Percentiles rank a stretch among this genome's conserved stretches.
phyloP scores from a whole-genome alignment of 192 early-diverging fungal species.

The Podila clonocystis region DNA sequence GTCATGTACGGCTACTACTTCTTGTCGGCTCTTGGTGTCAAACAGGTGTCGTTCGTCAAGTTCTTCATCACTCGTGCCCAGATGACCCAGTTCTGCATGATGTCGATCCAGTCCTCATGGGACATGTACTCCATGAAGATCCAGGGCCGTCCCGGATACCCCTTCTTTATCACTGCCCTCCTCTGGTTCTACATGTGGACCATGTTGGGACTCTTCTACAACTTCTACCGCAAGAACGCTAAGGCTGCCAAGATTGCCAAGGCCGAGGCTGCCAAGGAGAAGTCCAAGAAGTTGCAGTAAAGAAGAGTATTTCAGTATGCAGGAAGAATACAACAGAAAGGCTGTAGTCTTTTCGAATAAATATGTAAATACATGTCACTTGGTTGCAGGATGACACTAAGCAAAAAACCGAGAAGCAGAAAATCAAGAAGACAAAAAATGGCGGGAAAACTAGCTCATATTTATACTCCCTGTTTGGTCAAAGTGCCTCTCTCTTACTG shows the following conservation, averaged over 20 bases:
- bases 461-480: too few species aligned
- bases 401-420: too few species aligned
- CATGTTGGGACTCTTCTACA: conserved; percentile 71
- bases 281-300: conserved; percentile 49
- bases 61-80: conserved; percentile 71
- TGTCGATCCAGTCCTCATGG: conserved; percentile 63
- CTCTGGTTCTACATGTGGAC: conserved; percentile 74
- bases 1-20: conserved; percentile 77
- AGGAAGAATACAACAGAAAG: neutral
- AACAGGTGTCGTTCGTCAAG: conserved; percentile 69
- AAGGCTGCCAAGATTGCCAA: conserved; percentile 42
- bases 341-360: neutral
- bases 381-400: too few species aligned
- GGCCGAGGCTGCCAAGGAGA: conserved; percentile 37
- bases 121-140: conserved; percentile 55
- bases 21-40: conserved; percentile 59
- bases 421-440: too few species aligned
- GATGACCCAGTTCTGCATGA: conserved; percentile 73
- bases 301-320: neutral
- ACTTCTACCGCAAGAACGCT: conserved; percentile 65
- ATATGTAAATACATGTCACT: too few species aligned
- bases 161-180: conserved; percentile 57
- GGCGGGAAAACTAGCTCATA: too few species aligned
- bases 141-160: conserved; percentile 52
- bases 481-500: too few species aligned